Evolutionary conservation across 2,329 filamentous ascomycete species (phyloP), one percentile per base, ranked within the genome.

Genomic region (Capronia americana): DNA sequence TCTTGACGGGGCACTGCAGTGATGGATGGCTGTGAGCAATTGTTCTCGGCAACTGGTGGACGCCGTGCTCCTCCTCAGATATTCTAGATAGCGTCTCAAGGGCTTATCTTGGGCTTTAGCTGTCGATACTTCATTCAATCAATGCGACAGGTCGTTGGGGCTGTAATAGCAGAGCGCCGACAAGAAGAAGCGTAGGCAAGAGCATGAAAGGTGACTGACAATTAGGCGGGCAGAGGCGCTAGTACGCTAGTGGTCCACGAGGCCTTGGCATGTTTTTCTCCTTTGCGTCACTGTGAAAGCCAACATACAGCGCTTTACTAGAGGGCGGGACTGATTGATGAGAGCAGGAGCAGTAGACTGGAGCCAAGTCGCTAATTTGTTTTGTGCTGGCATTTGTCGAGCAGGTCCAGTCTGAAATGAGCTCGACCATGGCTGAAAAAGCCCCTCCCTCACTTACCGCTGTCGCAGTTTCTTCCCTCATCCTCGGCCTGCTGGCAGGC

Each of bases 401-500:
- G 24, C n/a, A 23, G 5, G 17, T 8, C 41, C 30, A 14, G n/a
- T 7, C 28, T 8, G 23, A 17, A 20, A 14, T 17, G 23, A 26
- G 30, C 24, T 28, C 32, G 30, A 24, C 14, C 28, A 72, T 72
- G 71, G 61, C 70, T 20, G 72, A 73, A 44, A 73, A 71, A 64
- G 51, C 65, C 23, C 65, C 70, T 57, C 72, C 72, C 3, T 72
- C 72, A 4, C 46, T 71, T 2, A 55, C 66, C 14, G 71, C 70
- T 5, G 63, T 72, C 4, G 67, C 69, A 2, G 66, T 73, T n/a
- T 72, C 72, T 14, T 70, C 71, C 3, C 51, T 69, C 55, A 64
- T 73, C 46, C 65, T 93, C 65, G 82, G 89, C 70, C 85, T 96
- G 69, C 81, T 94, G 64, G 86, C 90, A 69, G 93, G 93, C 73